Percentiles rank a stretch among this genome's conserved stretches.
phyloP scores from a whole-genome alignment of 129 eudicot genomes.

The Tagetes erecta region DNA sequence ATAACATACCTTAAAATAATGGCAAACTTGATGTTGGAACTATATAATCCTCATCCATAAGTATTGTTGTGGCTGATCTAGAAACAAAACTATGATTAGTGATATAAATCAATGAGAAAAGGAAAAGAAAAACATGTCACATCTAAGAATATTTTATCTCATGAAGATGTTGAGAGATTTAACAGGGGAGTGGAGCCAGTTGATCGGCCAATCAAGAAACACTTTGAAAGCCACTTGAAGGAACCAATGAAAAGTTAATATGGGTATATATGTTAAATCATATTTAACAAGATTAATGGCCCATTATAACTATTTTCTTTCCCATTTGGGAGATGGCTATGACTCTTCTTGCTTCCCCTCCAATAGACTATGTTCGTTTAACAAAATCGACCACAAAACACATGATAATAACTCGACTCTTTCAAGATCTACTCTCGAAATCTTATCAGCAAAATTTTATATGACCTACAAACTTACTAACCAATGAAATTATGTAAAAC shows the following conservation, averaged over 20 bases:
- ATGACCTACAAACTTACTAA: no score
- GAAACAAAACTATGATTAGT: constrained; percentile 5
- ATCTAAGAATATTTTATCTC: constrained; percentile 1
- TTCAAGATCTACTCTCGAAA: not conserved
- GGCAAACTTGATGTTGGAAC: constrained; percentile 12
- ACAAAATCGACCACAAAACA: not conserved
- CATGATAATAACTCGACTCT: not conserved
- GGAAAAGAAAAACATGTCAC: not conserved
- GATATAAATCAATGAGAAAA: not conserved
- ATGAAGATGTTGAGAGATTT: constrained; percentile 2
- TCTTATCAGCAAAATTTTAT: not conserved
- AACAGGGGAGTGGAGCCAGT: constrained; percentile 11
- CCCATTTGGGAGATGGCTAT: not conserved
- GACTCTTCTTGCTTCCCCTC: not conserved
- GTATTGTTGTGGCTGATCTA: not conserved
- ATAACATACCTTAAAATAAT: constrained; percentile 1
- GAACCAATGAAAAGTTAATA: constrained; percentile 17
- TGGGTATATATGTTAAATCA: constrained; percentile 2
- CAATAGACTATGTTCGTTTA: not conserved
- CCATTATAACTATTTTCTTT: constrained; percentile 5
- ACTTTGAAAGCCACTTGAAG: constrained; percentile 23
- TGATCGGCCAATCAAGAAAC: constrained; percentile 19
- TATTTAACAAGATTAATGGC: constrained; percentile 15
- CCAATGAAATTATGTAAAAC: no score
- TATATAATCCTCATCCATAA: not conserved